A percentile compares a stretch with the other conserved stretches of the same genome.
These are phyloP conservation scores for Barbarea vulgaris DNA, from an alignment of 345 rosid species.

Conservation along the genomic window DNA sequence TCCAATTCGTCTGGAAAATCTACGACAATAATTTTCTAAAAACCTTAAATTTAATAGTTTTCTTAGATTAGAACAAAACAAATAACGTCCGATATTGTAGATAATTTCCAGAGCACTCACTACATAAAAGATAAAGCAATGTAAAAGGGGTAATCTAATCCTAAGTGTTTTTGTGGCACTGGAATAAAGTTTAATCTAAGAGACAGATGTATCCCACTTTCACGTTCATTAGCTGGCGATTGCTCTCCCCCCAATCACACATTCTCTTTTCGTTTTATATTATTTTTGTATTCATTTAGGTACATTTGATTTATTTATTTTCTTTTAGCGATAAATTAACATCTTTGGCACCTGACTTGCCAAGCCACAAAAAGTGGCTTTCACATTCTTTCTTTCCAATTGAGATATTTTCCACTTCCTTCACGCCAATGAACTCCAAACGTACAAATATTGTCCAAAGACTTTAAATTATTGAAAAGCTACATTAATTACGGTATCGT, in stretches of 20 bases:
- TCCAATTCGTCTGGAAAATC: too few relatives aligned
- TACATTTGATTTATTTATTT: background rate
- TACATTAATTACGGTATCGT: background rate
- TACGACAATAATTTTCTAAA: too few relatives aligned
- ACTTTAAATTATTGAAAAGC: background rate
- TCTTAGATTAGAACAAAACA: background rate
- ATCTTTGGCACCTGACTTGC: constrained; percentile 1
- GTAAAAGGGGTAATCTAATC: background rate
- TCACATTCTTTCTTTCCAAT: background rate
- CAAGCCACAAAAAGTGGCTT: constrained; percentile 30
- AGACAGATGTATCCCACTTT: constrained; percentile 39
- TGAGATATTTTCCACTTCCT: constrained; percentile 25
- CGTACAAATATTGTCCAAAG: background rate
- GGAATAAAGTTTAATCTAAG: constrained; percentile 10
- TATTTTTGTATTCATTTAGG: background rate
- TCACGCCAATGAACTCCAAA: constrained; percentile 26
- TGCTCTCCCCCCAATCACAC: constrained; percentile 4
- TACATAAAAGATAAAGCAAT: background rate
- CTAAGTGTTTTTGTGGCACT: background rate
- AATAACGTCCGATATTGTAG: background rate
- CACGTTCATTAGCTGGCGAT: constrained; percentile 12
- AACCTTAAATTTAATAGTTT: too few relatives aligned
- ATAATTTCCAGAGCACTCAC: background rate
- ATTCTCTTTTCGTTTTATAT: background rate
- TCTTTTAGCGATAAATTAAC: background rate